A percentile compares a stretch with the other conserved stretches of the same genome.
These are phyloP conservation scores for Cyberlindnera sargentensis DNA, from an alignment of 805 yeast species.

Conservation along the genomic window DNA sequence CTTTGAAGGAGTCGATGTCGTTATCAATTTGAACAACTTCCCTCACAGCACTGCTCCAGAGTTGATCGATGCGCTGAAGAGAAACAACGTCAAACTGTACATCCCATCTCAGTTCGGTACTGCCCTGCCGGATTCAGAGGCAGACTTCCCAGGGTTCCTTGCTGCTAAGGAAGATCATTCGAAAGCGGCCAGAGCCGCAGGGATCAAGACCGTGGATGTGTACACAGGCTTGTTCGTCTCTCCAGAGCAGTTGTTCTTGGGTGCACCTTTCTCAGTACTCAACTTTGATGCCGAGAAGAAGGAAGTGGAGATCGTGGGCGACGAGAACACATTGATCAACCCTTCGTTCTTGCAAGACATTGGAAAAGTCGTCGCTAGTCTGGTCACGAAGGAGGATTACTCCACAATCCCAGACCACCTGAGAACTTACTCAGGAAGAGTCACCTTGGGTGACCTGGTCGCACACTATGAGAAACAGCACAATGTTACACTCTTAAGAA, in stretches of 20 bases:
- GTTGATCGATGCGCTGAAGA: conserved; percentile 33
- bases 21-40: conserved; percentile 37
- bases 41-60: conserved; percentile 26
- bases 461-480: conserved; percentile 34
- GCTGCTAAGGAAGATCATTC: conserved; percentile 31
- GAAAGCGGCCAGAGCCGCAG: conserved; percentile 32
- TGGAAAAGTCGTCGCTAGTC: conserved; percentile 35
- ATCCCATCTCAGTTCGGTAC: conserved; percentile 59
- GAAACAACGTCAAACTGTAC: conserved; percentile 41
- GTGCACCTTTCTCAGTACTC: conserved; percentile 22
- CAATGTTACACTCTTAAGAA: conserved; percentile 28
- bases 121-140: conserved; percentile 28
- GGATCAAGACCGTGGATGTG: conserved; percentile 42
- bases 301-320: conserved; percentile 34
- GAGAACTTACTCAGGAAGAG: conserved; percentile 35
- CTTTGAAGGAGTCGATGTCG: conserved; percentile 42
- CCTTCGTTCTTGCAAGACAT: conserved; percentile 35
- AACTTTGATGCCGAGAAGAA: conserved; percentile 32
- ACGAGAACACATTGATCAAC: conserved; percentile 29
- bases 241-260: conserved; percentile 18
- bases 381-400: conserved; percentile 31
- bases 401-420: conserved; percentile 36
- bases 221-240: conserved; percentile 35
- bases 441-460: conserved; percentile 33
- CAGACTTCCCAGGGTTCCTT: conserved; percentile 30